phyloP scores from a whole-genome alignment of 2,329 filamentous ascomycete genomes.

The Canariomyces notabilis region DNA sequence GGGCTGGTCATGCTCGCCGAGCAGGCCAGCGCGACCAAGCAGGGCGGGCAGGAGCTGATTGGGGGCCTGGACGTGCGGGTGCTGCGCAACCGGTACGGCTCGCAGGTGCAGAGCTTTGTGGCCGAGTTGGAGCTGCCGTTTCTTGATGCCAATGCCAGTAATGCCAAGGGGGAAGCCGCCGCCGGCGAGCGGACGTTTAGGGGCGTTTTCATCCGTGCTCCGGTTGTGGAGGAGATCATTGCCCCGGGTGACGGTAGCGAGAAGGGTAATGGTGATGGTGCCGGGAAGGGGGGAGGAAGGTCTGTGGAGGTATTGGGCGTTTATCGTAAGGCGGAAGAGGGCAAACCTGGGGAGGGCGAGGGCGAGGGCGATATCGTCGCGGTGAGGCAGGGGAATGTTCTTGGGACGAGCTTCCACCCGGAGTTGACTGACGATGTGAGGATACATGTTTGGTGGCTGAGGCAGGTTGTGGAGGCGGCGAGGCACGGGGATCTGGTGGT shows the following conservation, averaged over 20 bases:
- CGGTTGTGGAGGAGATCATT: conserved; percentile 76
- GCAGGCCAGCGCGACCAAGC: conserved; percentile 80
- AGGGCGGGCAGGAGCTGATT: conserved; percentile 87
- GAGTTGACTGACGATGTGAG: conserved; percentile 83
- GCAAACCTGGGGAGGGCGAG: conserved; percentile 34
- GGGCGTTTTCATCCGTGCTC: conserved; percentile 89
- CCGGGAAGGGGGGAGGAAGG: conserved; percentile 35
- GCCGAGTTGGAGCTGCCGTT: conserved; percentile 69
- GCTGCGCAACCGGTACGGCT: conserved; percentile 90
- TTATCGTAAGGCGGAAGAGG: conserved; percentile 1
- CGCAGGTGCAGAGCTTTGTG: conserved; percentile 89
- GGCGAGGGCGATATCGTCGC: conserved; percentile 71
- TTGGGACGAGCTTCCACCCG: conserved; percentile 93
- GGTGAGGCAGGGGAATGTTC: conserved; percentile 82
- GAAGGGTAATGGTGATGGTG: conserved; percentile 20
- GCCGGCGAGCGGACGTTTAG: conserved; percentile 49
- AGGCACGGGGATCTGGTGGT: conserved; percentile 13
- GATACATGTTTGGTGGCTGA: conserved; percentile 92
- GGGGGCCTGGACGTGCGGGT: conserved; percentile 87
- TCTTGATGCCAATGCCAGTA: conserved; percentile 33
- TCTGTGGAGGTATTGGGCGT: conserved; percentile 33
- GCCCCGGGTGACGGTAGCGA: conserved; percentile 37
- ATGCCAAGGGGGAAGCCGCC: conserved; percentile 16
- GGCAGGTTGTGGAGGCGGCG: conserved; percentile 50
- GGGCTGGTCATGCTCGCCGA: conserved; percentile 88